Base-by-base conservation (phyloP, 306 rosid species). In the Quercus wislizeni region DNA sequence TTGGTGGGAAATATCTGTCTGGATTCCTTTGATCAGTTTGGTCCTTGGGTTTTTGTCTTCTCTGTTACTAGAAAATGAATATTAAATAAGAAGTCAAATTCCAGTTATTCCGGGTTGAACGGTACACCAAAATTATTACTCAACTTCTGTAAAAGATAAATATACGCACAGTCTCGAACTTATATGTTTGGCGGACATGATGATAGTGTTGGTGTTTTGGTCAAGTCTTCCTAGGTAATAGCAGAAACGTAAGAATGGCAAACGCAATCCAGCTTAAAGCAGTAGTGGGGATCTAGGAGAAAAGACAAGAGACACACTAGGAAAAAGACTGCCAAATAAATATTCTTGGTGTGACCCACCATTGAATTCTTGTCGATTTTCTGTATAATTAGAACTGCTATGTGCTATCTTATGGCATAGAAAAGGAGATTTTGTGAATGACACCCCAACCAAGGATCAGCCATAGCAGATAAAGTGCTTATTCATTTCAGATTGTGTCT, bases 311-410 rank as follows among this genome's bases (percentile, higher is more conserved):
- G 77, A 78, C 74, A 73, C 58, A 27, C 35, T 74, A 74, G 33
- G 67, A 76, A 90, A 86, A 82, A 71, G 89, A 82, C 86, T 83
- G 78, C 76, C 82, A 71, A 55, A 78, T 74, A 55, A 76, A 74
- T 82, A 87, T 82, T 84, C 80, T 78, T 69, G 28, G 69, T 55
- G 80, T 83, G 95, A 82, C 85, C 97, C 94, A 88, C 88, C 82
- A 87, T 87, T 88, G 90, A 87, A 93, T 89, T 86, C 81, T 93
- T 91, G 97, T 91, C 94, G 78, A 83, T 79, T 54, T 76, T 35
- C 80, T 80, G 88, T 76, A 59, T 80, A 81, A 63, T 25, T 41
- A 19, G 51, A 67, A 35, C 82, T 75, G 76, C 86, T 77, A 73
- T 62, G 33, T 43, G 27, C 54, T 25, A 73, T 55, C 41, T 69